A percentile compares a stretch with the other conserved stretches of the same genome.
Evolutionary conservation across 108 stramenopile genomes (phyloP).

Genomic region (Chaetoceros tenuissimus): DNA sequence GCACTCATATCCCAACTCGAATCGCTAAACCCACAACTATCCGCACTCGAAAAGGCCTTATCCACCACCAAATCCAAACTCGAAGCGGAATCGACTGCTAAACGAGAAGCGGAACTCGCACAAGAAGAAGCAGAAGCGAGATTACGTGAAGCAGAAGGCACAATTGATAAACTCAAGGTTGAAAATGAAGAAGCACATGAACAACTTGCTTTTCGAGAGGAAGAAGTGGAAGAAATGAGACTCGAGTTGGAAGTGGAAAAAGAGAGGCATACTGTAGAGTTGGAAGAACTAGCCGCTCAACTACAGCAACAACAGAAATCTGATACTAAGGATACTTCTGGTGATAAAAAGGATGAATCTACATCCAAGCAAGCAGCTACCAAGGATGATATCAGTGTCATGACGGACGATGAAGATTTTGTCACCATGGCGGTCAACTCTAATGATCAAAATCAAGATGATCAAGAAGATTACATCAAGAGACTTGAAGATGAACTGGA

Average conservation of each 20-base stretch:
- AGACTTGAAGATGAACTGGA: constrained; percentile 85
- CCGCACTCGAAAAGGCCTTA: constrained; percentile 60
- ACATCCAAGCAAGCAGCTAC: neutral
- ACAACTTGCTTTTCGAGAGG: constrained; percentile 76
- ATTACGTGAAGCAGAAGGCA: constrained; percentile 59
- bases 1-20: constrained; percentile 77
- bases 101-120: constrained; percentile 64
- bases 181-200: constrained; percentile 76
- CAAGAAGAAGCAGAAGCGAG: constrained; percentile 72
- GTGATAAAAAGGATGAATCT: neutral
- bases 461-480: constrained; percentile 59
- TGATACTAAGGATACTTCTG: constrained; percentile 1
- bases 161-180: constrained; percentile 47
- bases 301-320: constrained; percentile 6
- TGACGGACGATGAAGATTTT: constrained; percentile 2
- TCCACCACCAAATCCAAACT: constrained; percentile 49
- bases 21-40: constrained; percentile 75
- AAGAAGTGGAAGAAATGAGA: constrained; percentile 69
- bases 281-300: constrained; percentile 49
- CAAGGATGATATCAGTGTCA: neutral
- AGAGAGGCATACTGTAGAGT: constrained; percentile 54
- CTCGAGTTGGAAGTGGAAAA: constrained; percentile 69
- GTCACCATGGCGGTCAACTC: neutral
- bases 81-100: constrained; percentile 50
- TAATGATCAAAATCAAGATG: constrained; percentile 22